These are phyloP conservation scores for Stentor roeselii DNA, from an alignment of 73 alveolate genomes.

Conservation along the genomic window DNA sequence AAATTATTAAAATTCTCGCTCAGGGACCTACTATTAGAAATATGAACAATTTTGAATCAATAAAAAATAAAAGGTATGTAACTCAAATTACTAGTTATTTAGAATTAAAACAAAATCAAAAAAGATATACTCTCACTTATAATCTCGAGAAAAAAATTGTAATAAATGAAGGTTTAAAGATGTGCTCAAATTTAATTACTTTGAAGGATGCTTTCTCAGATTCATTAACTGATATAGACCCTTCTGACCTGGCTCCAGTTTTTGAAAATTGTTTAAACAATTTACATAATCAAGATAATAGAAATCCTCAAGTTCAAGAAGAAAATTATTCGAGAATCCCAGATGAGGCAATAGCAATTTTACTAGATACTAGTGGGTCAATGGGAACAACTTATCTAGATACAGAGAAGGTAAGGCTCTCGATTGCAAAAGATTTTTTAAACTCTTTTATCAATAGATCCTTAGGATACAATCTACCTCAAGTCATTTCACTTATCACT, in stretches of 20 bases:
- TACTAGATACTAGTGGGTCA: constrained; percentile 49
- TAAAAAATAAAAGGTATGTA: too few relatives aligned
- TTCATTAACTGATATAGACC: neutral
- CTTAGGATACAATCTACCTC: constrained; percentile 43
- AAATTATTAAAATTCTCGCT: too few relatives aligned
- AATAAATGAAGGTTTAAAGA: neutral
- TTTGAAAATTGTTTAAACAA: too few relatives aligned
- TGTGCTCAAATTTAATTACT: neutral
- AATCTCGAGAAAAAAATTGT: neutral
- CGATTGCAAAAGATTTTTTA: constrained; percentile 41
- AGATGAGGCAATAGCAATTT: constrained; percentile 44
- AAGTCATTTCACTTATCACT: constrained; percentile 30
- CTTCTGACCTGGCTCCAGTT: neutral
- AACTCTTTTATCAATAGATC: constrained; percentile 48
- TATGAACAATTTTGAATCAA: too few relatives aligned
- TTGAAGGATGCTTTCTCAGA: neutral
- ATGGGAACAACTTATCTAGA: constrained; percentile 43
- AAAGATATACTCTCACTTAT: neutral
- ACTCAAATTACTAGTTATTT: neutral
- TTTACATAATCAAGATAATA: neutral
- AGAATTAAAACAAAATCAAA: too few relatives aligned
- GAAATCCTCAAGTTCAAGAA: neutral
- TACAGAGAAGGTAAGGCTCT: constrained; percentile 41
- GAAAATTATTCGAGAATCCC: constrained; percentile 19
- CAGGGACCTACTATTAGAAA: too few relatives aligned